These are phyloP conservation scores for Bryum argenteum DNA, from an alignment of 225 moss, liverwort and hornwort species.

Conservation along the genomic window DNA sequence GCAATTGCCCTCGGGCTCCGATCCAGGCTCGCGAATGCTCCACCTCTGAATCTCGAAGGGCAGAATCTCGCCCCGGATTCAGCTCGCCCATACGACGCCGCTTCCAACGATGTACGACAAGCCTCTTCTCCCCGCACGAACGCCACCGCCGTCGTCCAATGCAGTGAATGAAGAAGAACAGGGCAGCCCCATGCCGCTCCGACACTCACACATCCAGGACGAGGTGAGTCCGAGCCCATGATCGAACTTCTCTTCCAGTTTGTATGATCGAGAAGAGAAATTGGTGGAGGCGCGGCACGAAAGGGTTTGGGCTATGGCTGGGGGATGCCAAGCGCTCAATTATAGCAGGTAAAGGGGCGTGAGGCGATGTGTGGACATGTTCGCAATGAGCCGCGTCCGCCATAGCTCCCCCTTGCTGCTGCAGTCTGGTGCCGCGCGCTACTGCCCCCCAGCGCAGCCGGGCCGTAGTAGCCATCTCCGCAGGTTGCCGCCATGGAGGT, in stretches of 20 bases:
- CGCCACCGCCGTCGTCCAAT: not conserved
- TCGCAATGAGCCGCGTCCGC: conserved; percentile 43
- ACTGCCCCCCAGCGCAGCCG: not conserved
- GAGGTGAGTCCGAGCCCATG: conserved; percentile 36
- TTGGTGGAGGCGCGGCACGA: conserved; percentile 8
- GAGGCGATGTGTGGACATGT: conserved; percentile 48
- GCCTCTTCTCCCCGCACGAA: not conserved
- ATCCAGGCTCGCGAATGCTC: not conserved
- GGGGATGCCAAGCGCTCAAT: conserved; percentile 30
- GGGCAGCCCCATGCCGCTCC: not conserved
- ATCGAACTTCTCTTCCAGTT: not conserved
- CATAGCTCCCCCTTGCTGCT: conserved; percentile 36
- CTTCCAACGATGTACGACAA: conserved; percentile 19
- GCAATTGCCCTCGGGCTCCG: not conserved
- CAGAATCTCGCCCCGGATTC: not conserved
- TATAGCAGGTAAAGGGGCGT: conserved; percentile 26
- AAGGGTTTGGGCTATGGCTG: conserved; percentile 37
- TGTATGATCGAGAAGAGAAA: not conserved
- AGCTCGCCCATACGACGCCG: not conserved
- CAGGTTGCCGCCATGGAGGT: not conserved
- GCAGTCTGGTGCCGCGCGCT: not conserved
- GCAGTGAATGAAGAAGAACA: not conserved
- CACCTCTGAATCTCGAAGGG: not conserved
- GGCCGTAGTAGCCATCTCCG: not conserved
- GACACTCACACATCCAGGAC: conserved; percentile 15